These are phyloP conservation scores for Epichloe glyceriae DNA, from an alignment of 2,329 filamentous ascomycete species.

Conservation along the genomic window DNA sequence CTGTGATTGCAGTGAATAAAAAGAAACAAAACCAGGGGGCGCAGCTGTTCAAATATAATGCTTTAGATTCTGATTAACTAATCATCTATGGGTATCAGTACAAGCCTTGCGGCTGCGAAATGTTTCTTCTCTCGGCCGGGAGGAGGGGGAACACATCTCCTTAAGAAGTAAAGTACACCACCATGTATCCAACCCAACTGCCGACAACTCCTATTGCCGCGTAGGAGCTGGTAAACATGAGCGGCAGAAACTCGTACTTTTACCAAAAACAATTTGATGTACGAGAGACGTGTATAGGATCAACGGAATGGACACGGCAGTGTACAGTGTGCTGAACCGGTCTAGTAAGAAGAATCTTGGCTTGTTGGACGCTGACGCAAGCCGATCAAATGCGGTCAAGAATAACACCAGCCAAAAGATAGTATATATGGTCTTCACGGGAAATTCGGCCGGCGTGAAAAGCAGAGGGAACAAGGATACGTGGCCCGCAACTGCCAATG, in stretches of 20 bases:
- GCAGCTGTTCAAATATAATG: too few relatives aligned
- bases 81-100: background rate
- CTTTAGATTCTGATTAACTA: background rate
- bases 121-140: background rate
- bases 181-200: slow-evolving; percentile 89
- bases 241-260: slow-evolving; percentile 77
- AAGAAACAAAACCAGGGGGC: background rate
- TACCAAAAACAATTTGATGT: slow-evolving; percentile 73
- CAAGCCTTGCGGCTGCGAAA: background rate
- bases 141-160: too few relatives aligned
- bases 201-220: slow-evolving; percentile 87
- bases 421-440: slow-evolving; percentile 87
- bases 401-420: slow-evolving; percentile 84
- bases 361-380: slow-evolving; percentile 70
- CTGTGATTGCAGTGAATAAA: background rate
- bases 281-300: slow-evolving; percentile 79
- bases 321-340: slow-evolving; percentile 80
- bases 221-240: slow-evolving; percentile 97
- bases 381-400: slow-evolving; percentile 70
- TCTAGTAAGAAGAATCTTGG: slow-evolving; percentile 83
- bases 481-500: slow-evolving; percentile 83
- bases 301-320: slow-evolving; percentile 76
- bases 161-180: slow-evolving; percentile 67
- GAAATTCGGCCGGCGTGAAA: slow-evolving; percentile 86
- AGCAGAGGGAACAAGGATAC: slow-evolving; percentile 90